Evolutionary conservation across 306 rosid species (phyloP).

Genomic region (Quercus rubra): DNA sequence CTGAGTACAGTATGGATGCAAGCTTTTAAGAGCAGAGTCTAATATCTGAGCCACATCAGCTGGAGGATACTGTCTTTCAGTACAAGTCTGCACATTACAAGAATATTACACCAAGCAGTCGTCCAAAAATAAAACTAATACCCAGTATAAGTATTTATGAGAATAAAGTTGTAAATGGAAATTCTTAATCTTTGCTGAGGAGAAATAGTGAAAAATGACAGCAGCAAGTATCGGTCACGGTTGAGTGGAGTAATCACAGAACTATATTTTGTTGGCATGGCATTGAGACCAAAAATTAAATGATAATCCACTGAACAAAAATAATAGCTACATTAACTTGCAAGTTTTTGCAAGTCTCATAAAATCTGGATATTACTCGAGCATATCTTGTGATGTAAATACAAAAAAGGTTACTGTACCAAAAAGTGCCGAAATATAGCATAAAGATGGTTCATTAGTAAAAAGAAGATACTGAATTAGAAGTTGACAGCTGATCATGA

Average conservation of each 20-base stretch:
- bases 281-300: neutral
- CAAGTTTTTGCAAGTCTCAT: neutral
- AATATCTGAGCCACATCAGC: constrained; percentile 81
- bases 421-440: neutral
- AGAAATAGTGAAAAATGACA: neutral
- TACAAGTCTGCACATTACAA: constrained; percentile 63
- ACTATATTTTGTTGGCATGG: neutral
- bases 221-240: neutral
- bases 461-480: neutral
- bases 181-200: neutral
- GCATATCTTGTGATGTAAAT: neutral
- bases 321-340: neutral
- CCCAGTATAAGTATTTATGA: neutral
- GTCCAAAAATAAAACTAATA: too few relatives aligned
- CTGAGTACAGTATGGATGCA: constrained; percentile 67
- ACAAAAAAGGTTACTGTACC: neutral
- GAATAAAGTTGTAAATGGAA: neutral
- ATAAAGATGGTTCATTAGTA: neutral
- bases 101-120: neutral
- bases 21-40: constrained; percentile 71
- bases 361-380: neutral
- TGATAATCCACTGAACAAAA: neutral
- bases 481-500: neutral
- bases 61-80: constrained; percentile 88
- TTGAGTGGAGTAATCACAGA: neutral